Base-by-base conservation (phyloP, 2,329 filamentous ascomycete species). In the Colletotrichum sansevieriae region DNA sequence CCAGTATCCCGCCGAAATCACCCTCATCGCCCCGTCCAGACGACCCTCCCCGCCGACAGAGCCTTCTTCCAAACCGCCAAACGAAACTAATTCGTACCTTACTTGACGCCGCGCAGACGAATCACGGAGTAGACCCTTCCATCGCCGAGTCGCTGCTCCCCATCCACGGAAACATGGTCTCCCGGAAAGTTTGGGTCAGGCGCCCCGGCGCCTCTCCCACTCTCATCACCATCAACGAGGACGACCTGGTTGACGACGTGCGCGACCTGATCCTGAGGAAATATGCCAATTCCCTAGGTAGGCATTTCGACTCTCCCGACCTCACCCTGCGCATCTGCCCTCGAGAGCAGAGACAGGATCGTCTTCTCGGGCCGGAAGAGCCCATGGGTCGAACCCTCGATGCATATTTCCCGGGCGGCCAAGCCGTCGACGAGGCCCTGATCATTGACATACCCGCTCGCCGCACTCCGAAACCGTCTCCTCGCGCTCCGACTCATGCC, bases 121-220 rank as follows among this genome's bases (percentile, higher is more conserved):
- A 68, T 71, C 75, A 78, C 72, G 80, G 82, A 65, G 52, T 77
- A 79, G 78, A 84, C 75, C 75, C 79, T 76, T 70, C 76, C 78
- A 76, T 79, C 74, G 69, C 75, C 71, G 75, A 79, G 71, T 69
- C 78, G 74, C 70, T 78, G 68, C 67, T 76, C 60, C 80, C 80
- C 49, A 80, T 84, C 63, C 81, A 80, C 75, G 77, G 77, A 70
- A 82, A 78, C 69, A 90, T 90, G 88, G 81, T 88, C 72, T 89
- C 86, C 66, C 88, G 93, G 78, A 98, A 97, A 85, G 90, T 98
- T 74, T 99, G 96, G 96, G 95, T 98, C 77, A 96, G 92, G 83
- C 88, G 95, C 75, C 92, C 92, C 20, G 88, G 91, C 72, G 92
- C 91, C 68, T 98, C 95, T 65, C 90, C 95, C 44, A 99, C 96